Evolutionary conservation across 2,329 filamentous ascomycete genomes (phyloP).

Genomic region (Venturia pyrina): DNA sequence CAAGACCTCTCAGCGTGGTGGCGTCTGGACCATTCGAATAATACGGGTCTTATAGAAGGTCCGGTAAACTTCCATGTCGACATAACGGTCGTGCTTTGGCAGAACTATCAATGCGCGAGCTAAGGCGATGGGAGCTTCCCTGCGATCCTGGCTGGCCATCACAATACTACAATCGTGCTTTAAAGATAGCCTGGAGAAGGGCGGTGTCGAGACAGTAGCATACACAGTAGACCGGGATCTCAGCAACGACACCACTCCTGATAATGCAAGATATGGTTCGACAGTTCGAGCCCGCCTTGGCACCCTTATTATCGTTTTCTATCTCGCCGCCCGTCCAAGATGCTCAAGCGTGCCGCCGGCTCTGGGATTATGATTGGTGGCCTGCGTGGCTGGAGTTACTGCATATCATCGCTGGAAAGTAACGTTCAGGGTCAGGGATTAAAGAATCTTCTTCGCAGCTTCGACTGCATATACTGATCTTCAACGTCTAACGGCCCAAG

Average conservation of each 20-base stretch:
- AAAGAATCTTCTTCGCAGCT: not conserved
- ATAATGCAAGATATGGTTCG: not conserved
- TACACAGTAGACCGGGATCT: not conserved
- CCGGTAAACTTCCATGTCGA: not conserved
- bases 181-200: not conserved
- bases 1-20: not conserved
- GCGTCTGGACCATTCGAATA: not conserved
- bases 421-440: not conserved
- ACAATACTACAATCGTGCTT: not conserved
- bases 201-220: not conserved
- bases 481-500: not conserved
- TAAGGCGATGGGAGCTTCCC: not conserved
- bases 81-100: not conserved
- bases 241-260: not conserved
- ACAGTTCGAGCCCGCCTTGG: not conserved
- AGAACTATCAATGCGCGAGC: not conserved
- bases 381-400: too few relatives aligned
- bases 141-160: not conserved
- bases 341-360: not conserved
- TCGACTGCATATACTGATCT: slow-evolving; percentile 1
- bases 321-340: not conserved
- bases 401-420: not conserved
- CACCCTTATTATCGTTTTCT: not conserved
- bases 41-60: not conserved
- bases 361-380: not conserved